phyloP scores from a whole-genome alignment of 2,329 filamentous ascomycete genomes.

The Arthrobotrys musiformis region DNA sequence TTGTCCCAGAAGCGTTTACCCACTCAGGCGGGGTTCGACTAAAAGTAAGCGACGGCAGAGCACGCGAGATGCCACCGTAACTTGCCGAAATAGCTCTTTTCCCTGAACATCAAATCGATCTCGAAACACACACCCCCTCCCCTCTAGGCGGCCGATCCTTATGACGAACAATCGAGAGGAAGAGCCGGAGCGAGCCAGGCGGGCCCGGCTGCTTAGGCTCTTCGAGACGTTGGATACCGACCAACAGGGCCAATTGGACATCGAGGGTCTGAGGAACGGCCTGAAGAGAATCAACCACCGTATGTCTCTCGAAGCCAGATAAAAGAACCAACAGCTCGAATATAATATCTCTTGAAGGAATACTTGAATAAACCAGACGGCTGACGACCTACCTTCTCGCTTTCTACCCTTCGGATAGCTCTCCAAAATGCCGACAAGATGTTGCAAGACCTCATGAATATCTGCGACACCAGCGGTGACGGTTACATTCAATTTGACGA shows the following conservation, averaged over 20 bases:
- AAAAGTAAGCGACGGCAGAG: conserved; percentile 23
- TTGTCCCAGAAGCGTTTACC: conserved; percentile 2
- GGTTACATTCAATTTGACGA: conserved; percentile 93
- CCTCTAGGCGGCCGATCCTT: conserved; percentile 4
- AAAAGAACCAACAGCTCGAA: conserved; percentile 30
- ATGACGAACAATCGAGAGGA: conserved; percentile 46
- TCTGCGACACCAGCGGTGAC: conserved; percentile 87
- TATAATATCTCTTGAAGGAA: conserved; percentile 24
- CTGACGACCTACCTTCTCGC: conserved; percentile 39
- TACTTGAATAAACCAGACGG: conserved; percentile 56
- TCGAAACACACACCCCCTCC: neutral
- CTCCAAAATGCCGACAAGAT: conserved; percentile 92
- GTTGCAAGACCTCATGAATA: conserved; percentile 80
- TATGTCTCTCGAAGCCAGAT: conserved; percentile 65
- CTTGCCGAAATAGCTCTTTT: conserved; percentile 10
- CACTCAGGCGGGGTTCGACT: conserved; percentile 20
- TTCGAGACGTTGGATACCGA: conserved; percentile 85
- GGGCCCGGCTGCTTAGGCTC: conserved; percentile 82
- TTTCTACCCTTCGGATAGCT: conserved; percentile 64
- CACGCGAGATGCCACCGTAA: conserved; percentile 46
- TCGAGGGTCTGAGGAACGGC: conserved; percentile 84
- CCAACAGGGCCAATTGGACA: conserved; percentile 80
- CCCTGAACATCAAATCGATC: conserved; percentile 1
- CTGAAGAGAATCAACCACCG: conserved; percentile 91
- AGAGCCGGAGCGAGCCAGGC: conserved; percentile 65